Percentiles rank a stretch among this genome's conserved stretches.
phyloP scores from a whole-genome alignment of 208 protist genomes.

The Wallacemonas sp. region DNA sequence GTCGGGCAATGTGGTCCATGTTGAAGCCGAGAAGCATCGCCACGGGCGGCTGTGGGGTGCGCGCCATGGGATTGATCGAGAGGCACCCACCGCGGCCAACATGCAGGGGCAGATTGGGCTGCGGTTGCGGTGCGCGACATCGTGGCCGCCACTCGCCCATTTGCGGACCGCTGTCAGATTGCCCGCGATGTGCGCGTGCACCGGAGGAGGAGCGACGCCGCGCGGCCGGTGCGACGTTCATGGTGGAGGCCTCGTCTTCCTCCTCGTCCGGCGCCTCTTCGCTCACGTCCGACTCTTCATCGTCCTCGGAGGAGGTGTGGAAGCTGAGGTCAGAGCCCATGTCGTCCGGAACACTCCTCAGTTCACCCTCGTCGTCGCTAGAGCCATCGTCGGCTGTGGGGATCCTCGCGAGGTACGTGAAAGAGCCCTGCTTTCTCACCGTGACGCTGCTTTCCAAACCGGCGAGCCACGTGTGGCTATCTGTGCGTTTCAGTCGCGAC shows the following conservation, averaged over 20 bases:
- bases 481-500: neutral
- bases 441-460: neutral
- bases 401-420: neutral
- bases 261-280: neutral
- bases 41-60: neutral
- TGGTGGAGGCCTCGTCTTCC: neutral
- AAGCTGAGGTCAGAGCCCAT: neutral
- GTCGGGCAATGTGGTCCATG: neutral
- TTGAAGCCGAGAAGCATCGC: neutral
- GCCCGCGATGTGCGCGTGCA: neutral
- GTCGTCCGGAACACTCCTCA: neutral
- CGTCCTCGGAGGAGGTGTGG: neutral
- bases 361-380: neutral
- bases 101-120: neutral
- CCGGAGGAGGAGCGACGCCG: too few relatives aligned
- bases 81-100: constrained; percentile 2
- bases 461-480: constrained; percentile 1
- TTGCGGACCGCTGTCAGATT: neutral
- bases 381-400: neutral
- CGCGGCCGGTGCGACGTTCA: neutral
- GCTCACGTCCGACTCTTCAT: neutral
- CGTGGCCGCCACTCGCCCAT: neutral
- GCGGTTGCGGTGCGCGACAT: neutral
- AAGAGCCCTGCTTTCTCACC: neutral
- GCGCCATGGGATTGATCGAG: neutral